Percentiles rank a stretch among this genome's conserved stretches.
These are phyloP conservation scores for Parietichytrium sp. DNA, from an alignment of 108 stramenopile genomes.

Conservation along the genomic window DNA sequence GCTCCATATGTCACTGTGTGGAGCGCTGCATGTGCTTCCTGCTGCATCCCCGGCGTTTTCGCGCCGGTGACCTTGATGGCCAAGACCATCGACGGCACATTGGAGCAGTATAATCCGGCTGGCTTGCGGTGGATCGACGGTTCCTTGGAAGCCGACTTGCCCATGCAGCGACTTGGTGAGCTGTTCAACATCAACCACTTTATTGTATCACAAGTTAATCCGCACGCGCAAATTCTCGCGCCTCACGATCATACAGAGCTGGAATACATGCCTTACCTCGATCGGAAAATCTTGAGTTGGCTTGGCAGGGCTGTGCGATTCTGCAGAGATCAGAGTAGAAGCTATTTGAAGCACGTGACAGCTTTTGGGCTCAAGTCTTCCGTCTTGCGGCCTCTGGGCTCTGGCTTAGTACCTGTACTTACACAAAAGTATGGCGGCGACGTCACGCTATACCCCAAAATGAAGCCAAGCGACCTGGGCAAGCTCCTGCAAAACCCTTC, in stretches of 20 bases:
- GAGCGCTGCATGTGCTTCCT: constrained; percentile 90
- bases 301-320: background rate
- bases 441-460: constrained; percentile 91
- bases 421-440: constrained; percentile 92
- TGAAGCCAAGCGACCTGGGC: constrained; percentile 72
- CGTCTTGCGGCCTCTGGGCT: background rate
- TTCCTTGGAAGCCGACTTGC: constrained; percentile 90
- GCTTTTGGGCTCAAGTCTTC: background rate
- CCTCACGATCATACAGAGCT: constrained; percentile 67
- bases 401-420: constrained; percentile 43
- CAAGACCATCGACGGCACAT: constrained; percentile 91
- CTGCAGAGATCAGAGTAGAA: constrained; percentile 72
- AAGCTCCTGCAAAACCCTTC: constrained; percentile 83
- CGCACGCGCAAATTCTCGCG: constrained; percentile 85
- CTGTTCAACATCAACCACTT: constrained; percentile 99
- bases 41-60: constrained; percentile 92
- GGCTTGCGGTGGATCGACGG: constrained; percentile 71
- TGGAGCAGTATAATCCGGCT: constrained; percentile 61
- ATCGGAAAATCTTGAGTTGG: background rate
- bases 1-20: constrained; percentile 96
- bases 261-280: constrained; percentile 70
- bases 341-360: constrained; percentile 59
- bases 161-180: constrained; percentile 94
- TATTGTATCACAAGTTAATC: constrained; percentile 91
- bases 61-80: constrained; percentile 87